Percentiles rank a stretch among this genome's conserved stretches.
Conservation (phyloP, 2,329 filamentous ascomycete species). For the Scytalidium sp. region DNA sequence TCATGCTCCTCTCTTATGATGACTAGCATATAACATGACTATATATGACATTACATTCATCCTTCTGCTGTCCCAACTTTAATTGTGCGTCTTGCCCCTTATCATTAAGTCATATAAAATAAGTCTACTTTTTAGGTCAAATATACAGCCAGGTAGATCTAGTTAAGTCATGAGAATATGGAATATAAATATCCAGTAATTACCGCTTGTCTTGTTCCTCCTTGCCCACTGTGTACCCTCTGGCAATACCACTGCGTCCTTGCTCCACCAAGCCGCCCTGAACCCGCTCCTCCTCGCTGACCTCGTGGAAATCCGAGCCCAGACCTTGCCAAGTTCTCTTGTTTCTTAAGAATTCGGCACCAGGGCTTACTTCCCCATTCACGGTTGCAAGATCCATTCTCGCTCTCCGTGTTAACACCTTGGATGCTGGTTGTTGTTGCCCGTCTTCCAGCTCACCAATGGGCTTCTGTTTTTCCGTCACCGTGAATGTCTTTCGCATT, state of each 20-base stretch:
- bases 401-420: slow-evolving; percentile 58
- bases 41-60: neutral
- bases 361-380: slow-evolving; percentile 85
- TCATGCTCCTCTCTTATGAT: too few relatives aligned
- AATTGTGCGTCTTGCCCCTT: neutral
- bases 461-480: neutral
- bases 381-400: slow-evolving; percentile 76
- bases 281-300: slow-evolving; percentile 54
- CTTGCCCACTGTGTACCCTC: slow-evolving; percentile 79
- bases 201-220: slow-evolving; percentile 30
- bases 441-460: slow-evolving; percentile 24
- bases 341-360: slow-evolving; percentile 79
- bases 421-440: slow-evolving; percentile 29
- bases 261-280: slow-evolving; percentile 71
- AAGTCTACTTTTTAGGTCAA: neutral
- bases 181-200: neutral
- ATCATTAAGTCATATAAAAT: too few relatives aligned
- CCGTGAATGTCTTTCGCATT: slow-evolving; percentile 44
- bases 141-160: too few relatives aligned
- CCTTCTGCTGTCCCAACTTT: neutral
- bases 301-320: slow-evolving; percentile 77
- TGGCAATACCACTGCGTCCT: slow-evolving; percentile 81
- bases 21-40: neutral
- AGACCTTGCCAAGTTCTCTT: slow-evolving; percentile 89
- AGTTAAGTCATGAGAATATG: neutral